Conservation (phyloP, 179 eudicot genomes). For the Vitellaria paradoxa region DNA sequence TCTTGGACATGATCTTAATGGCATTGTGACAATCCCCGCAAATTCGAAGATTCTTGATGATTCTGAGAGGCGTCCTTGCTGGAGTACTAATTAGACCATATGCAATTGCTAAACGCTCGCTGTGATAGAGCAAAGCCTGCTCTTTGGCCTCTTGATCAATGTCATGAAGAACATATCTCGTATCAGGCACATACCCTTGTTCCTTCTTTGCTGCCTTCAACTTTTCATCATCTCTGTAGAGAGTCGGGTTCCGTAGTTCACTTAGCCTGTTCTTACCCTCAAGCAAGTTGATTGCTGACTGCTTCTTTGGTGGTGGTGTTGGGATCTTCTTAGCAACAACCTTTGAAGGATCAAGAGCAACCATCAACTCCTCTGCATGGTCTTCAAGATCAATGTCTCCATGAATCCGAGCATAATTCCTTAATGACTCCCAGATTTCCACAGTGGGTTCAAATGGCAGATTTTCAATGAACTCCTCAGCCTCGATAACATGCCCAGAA, state of each 20-base stretch:
- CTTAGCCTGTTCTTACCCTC: constrained; percentile 40
- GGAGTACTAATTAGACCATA: constrained; percentile 55
- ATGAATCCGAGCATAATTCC: constrained; percentile 48
- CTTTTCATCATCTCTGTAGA: constrained; percentile 40
- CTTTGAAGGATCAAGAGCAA: constrained; percentile 39
- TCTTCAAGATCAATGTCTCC: constrained; percentile 51
- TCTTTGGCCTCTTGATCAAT: constrained; percentile 62
- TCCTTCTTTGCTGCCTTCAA: constrained; percentile 38
- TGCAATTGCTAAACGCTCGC: constrained; percentile 56
- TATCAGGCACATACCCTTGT: constrained; percentile 49
- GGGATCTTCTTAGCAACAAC: constrained; percentile 37
- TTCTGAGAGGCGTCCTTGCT: constrained; percentile 37
- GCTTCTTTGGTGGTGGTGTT: constrained; percentile 50
- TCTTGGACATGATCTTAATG: constrained; percentile 53
- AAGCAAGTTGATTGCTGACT: constrained; percentile 35
- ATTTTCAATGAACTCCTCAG: constrained; percentile 33
- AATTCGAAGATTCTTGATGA: constrained; percentile 53
- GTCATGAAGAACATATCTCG: constrained; percentile 56
- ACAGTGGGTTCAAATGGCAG: constrained; percentile 47
- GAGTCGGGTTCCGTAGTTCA: constrained; percentile 41
- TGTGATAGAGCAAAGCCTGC: constrained; percentile 44
- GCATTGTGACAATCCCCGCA: constrained; percentile 65
- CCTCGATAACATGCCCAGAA: constrained; percentile 41
- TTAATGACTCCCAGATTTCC: constrained; percentile 46
- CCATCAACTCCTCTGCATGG: constrained; percentile 35